Conservation (phyloP, 257 asterid species). For the Solanum boliviense region DNA sequence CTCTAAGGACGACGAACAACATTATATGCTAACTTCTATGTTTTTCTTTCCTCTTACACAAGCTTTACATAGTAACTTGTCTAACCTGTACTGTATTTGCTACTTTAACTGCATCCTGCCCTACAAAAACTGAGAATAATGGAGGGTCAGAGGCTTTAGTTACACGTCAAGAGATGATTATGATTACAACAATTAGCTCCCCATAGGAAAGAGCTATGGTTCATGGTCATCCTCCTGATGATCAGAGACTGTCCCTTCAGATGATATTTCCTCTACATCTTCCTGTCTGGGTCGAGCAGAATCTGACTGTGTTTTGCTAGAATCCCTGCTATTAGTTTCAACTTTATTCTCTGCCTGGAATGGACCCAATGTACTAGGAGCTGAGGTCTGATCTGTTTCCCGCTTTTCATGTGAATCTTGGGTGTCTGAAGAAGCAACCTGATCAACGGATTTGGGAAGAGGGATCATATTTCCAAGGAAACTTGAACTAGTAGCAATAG, state of each 20-base stretch:
- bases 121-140: conserved; percentile 31
- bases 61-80: conserved; percentile 3
- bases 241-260: conserved; percentile 60
- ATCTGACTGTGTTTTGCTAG: conserved; percentile 37
- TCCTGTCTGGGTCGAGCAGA: conserved; percentile 6
- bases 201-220: conserved; percentile 13
- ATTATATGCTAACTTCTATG: neutral
- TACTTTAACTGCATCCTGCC: conserved; percentile 3
- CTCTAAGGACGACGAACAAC: neutral
- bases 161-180: neutral
- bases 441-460: conserved; percentile 9
- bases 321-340: conserved; percentile 29
- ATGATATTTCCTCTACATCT: conserved; percentile 37
- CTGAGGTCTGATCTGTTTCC: conserved; percentile 11
- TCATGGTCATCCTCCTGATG: conserved; percentile 23
- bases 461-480: conserved; percentile 4
- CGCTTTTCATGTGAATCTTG: conserved; percentile 8
- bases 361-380: conserved; percentile 8
- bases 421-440: conserved; percentile 13
- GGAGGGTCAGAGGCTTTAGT: neutral
- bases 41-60: conserved; percentile 8
- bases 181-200: neutral
- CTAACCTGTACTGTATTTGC: conserved; percentile 3
- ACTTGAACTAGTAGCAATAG: neutral
- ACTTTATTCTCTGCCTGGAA: conserved; percentile 10